Percentiles rank a stretch among this genome's conserved stretches.
phyloP scores from a whole-genome alignment of 176 grass and related monocot genomes.

The Saccharum spontaneum region DNA sequence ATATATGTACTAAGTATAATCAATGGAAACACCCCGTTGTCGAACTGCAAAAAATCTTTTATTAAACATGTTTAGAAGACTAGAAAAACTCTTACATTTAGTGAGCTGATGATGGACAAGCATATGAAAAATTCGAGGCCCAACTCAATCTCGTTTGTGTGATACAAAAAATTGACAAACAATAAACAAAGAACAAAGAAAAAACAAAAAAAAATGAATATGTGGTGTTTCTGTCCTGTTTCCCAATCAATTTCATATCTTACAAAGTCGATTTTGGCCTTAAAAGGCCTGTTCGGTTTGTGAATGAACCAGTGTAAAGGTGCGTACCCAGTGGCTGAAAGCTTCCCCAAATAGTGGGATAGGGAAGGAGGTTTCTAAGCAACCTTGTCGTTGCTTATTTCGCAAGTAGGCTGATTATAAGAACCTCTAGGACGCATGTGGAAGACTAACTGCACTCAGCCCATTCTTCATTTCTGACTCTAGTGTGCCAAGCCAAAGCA shows the following conservation, averaged over 20 bases:
- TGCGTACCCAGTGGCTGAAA: neutral
- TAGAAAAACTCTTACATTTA: neutral
- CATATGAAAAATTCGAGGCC: neutral
- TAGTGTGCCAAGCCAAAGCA: slow-evolving; percentile 10
- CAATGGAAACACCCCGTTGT: neutral
- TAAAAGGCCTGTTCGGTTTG: neutral
- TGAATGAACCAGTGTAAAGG: neutral
- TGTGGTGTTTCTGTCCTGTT: neutral
- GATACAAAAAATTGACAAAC: neutral
- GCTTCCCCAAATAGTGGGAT: neutral
- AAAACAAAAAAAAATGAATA: neutral
- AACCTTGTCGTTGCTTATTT: neutral
- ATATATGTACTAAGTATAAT: neutral
- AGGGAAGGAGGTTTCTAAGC: neutral
- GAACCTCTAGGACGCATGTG: neutral
- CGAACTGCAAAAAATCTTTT: neutral
- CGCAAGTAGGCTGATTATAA: neutral
- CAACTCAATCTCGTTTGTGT: neutral
- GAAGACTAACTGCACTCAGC: neutral
- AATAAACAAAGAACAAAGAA: neutral
- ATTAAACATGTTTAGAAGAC: neutral
- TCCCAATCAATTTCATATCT: neutral
- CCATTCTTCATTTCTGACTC: neutral
- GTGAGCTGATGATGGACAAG: neutral
- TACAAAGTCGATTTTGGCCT: neutral